A percentile compares a stretch with the other conserved stretches of the same genome.
Evolutionary conservation across 768 basidiomycete genomes (phyloP).

Genomic region (Lactifluus subvellereus): DNA sequence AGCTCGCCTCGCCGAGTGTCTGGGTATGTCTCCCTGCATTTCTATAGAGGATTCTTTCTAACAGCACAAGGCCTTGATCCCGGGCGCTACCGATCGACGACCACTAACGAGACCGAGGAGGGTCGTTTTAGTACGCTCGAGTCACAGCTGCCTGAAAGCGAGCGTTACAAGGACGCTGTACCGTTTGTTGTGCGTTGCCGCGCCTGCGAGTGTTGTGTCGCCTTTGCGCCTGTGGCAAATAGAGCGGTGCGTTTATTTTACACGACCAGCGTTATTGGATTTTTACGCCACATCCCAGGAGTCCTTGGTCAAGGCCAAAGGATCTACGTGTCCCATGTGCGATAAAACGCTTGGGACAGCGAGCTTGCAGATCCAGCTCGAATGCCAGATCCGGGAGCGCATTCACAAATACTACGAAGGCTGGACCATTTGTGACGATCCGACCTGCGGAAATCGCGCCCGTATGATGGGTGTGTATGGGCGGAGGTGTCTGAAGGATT

Average conservation of each 20-base stretch:
- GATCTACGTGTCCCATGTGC: conserved; percentile 70
- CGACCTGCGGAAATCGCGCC: conserved; percentile 77
- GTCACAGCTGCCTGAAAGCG: conserved; percentile 81
- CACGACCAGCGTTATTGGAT: background rate
- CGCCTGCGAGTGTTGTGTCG: conserved; percentile 54
- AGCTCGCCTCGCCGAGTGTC: conserved; percentile 86
- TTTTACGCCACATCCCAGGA: conserved; percentile 37
- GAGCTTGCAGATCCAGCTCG: conserved; percentile 79
- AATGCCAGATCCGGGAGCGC: conserved; percentile 72
- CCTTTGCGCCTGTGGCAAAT: conserved; percentile 56
- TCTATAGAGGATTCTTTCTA: background rate
- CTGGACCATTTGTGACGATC: conserved; percentile 84
- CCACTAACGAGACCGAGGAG: conserved; percentile 45
- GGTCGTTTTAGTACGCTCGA: conserved; percentile 73
- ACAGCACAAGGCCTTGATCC: conserved; percentile 50
- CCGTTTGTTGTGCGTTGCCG: conserved; percentile 75
- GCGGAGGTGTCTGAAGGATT: conserved; percentile 63
- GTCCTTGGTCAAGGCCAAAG: conserved; percentile 58
- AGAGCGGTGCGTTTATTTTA: conserved; percentile 41
- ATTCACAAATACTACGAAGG: conserved; percentile 84
- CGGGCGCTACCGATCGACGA: conserved; percentile 42
- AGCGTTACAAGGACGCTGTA: conserved; percentile 75
- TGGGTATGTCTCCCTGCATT: conserved; percentile 49
- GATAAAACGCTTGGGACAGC: conserved; percentile 43
- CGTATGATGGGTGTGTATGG: conserved; percentile 94